phyloP scores from a whole-genome alignment of 208 protist genomes.

The Acanthamoeba healyi region DNA sequence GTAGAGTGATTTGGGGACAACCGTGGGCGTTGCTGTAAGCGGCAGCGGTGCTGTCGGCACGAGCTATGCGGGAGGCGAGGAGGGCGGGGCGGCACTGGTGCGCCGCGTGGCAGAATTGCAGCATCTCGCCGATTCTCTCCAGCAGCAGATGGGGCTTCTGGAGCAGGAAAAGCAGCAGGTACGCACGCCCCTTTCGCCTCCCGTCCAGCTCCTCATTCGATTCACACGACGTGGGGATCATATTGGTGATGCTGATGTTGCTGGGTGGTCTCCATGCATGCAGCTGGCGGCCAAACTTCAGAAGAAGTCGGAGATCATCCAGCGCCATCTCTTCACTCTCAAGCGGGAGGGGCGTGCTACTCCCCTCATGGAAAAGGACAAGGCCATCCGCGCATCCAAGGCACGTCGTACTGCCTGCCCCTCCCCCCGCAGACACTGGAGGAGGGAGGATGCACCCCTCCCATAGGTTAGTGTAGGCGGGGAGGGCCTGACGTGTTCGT shows the following conservation, averaged over 20 bases:
- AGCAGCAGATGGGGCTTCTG: neutral
- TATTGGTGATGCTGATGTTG: too few species aligned
- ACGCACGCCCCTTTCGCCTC: neutral
- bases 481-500: neutral
- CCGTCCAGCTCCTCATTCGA: neutral
- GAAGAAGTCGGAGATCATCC: constrained; percentile 43
- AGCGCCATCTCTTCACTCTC: constrained; percentile 26
- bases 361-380: constrained; percentile 17
- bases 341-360: constrained; percentile 29
- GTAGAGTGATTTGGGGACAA: neutral
- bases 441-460: too few species aligned
- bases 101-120: neutral
- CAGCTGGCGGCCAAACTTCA: constrained; percentile 21
- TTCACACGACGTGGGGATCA: too few species aligned
- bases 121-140: neutral
- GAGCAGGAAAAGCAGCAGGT: neutral
- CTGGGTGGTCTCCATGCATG: neutral
- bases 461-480: neutral
- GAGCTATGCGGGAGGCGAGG: neutral
- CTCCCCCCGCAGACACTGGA: neutral
- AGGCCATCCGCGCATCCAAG: constrained; percentile 1
- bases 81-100: neutral
- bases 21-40: neutral
- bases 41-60: too few species aligned
- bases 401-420: neutral